Base-by-base conservation (phyloP, 202 grass and related monocot genomes). In the Digitaria exilis region DNA sequence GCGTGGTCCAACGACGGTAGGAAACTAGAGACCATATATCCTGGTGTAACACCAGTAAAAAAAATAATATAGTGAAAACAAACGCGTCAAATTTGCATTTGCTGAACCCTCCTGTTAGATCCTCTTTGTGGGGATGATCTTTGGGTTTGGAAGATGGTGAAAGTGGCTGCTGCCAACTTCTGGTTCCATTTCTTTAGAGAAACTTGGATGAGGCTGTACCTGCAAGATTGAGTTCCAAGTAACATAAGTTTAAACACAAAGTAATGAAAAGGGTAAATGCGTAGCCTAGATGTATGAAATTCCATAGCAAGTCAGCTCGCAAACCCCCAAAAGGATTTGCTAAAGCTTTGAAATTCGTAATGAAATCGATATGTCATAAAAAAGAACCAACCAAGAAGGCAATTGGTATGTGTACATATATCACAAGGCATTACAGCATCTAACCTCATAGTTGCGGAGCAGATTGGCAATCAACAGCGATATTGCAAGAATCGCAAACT, bases 401-500 rank as follows among this genome's bases (percentile, higher is more conserved):
- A n/a, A n/a, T n/a, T n/a, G n/a, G n/a, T n/a, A n/a, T n/a, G n/a
- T n/a, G n/a, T n/a, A n/a, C 7, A 37, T 65, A 31, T 34, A 31
- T 34, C 65, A 65, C 46, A 52, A 54, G 44, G 42, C 9, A 73
- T 52, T 51, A 52, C 62, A 16, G 4, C 30, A 72, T 73, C 91
- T 80, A 80, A 96, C 96, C 96, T 99, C 87, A 69, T 94, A 99
- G 9, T 70, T 82, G 49, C 67, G 61, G 73, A 99, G 86, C 51
- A 96, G 71, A 76, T 61, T 82, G 34, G 96, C 91, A 86, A 99
- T 50, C 61, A 94, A 77, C 76, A 85, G 78, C 21, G 93, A 84
- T 85, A 92, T 94, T 25, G 81, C 90, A 90, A 92, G 75, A 90
- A 86, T 78, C 10, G 76, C 89, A 88, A 89, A 96, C 76, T 85